Conservation (phyloP, 371 early-diverging fungal species). For the Rhizopus delemar region DNA sequence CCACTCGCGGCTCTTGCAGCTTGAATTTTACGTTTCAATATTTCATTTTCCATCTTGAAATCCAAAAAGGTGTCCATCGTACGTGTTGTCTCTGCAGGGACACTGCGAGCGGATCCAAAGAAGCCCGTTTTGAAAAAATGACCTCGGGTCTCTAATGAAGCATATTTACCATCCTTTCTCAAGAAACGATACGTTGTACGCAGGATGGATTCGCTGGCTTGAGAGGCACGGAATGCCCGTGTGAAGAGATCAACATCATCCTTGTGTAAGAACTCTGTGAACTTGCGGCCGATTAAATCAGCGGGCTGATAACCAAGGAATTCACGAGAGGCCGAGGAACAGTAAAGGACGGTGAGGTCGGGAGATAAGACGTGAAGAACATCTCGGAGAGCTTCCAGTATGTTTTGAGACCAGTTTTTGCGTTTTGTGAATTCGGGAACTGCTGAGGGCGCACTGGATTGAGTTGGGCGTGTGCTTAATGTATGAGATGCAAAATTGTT, state of each 20-base stretch:
- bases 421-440: slow-evolving; percentile 42
- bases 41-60: slow-evolving; percentile 49
- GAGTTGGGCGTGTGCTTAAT: background rate
- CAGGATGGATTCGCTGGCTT: background rate
- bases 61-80: slow-evolving; percentile 48
- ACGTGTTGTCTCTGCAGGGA: slow-evolving; percentile 38
- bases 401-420: slow-evolving; percentile 47
- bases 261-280: slow-evolving; percentile 52
- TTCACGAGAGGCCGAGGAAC: slow-evolving; percentile 48
- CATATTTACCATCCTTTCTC: slow-evolving; percentile 44
- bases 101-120: slow-evolving; percentile 41
- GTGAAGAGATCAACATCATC: slow-evolving; percentile 51
- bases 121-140: slow-evolving; percentile 37
- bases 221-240: slow-evolving; percentile 29
- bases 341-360: slow-evolving; percentile 42
- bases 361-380: slow-evolving; percentile 53
- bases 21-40: slow-evolving; percentile 28
- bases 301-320: slow-evolving; percentile 47
- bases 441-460: background rate
- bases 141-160: slow-evolving; percentile 43
- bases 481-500: slow-evolving; percentile 2
- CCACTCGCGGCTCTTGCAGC: background rate
- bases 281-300: slow-evolving; percentile 41
- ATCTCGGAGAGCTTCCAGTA: slow-evolving; percentile 56
- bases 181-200: slow-evolving; percentile 35